Evolutionary conservation across 768 basidiomycete genomes (phyloP).

Genomic region (Tremella fuciformis): DNA sequence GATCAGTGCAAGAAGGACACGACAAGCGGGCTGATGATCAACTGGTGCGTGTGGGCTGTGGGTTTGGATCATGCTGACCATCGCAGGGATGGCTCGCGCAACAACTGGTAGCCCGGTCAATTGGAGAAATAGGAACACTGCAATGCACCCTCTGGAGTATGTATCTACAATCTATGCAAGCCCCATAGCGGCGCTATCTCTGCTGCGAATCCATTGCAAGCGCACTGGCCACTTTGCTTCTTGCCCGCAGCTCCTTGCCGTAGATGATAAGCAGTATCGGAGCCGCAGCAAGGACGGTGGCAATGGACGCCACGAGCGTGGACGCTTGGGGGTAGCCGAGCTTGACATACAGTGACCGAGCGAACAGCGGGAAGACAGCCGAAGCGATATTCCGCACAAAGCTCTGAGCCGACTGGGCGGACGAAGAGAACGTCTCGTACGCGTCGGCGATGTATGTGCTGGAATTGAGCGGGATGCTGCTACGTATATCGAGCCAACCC

Average conservation of each 20-base stretch:
- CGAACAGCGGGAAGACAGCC: constrained; percentile 42
- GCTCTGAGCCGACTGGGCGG: constrained; percentile 47
- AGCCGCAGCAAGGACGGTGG: constrained; percentile 31
- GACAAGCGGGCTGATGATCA: too few relatives aligned
- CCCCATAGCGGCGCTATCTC: background rate
- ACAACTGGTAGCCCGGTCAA: too few relatives aligned
- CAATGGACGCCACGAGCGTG: constrained; percentile 43
- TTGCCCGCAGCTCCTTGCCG: constrained; percentile 39
- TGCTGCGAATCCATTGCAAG: constrained; percentile 20
- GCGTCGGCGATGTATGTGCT: constrained; percentile 46
- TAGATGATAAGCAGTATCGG: constrained; percentile 41
- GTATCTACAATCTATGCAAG: too few relatives aligned
- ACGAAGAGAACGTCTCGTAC: constrained; percentile 47
- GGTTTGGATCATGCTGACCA: too few relatives aligned
- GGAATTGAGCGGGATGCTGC: constrained; percentile 5
- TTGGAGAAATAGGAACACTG: too few relatives aligned
- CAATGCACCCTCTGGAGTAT: too few relatives aligned
- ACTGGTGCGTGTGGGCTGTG: too few relatives aligned
- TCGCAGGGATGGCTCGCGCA: too few relatives aligned
- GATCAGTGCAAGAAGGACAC: too few relatives aligned
- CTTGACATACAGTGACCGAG: constrained; percentile 20
- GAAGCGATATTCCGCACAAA: constrained; percentile 35
- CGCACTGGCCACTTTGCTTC: constrained; percentile 43
- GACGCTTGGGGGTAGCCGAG: constrained; percentile 41
- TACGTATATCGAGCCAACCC: constrained; percentile 6